Evolutionary conservation across 768 basidiomycete genomes (phyloP), one percentile per base, ranked within the genome.

Genomic region (Cystobasidium ongulense): DNA sequence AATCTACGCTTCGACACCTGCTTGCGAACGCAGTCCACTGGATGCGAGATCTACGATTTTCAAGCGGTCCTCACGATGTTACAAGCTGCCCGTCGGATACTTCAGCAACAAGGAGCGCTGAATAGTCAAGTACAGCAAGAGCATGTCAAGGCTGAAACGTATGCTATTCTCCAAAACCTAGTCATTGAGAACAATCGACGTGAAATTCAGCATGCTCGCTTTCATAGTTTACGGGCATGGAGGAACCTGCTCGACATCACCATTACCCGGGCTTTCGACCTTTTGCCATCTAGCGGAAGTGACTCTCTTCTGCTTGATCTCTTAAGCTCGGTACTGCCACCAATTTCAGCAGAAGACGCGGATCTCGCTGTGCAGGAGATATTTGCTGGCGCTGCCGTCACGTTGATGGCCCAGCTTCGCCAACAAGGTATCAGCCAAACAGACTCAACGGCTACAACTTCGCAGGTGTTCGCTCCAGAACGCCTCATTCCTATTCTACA

Each of bases 221-320:
- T 86, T 2, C 83, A 83, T 8, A 88, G 88, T 43, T 89, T 91
- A 79, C 88, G 89, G 73, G 85, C 93, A 0, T 97, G 94, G 94
- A 87, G 89, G 72, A 84, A 88, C 43, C 80, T 93, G 41, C 84
- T 98, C 65, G 91, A 95, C 82, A 87, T 92, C 80, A 86, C 88
- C 0, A 85, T 98, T 21, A 88, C 87, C 35, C 92, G 92, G 78
- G 91, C 91, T 72, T 95, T 95, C 82, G 85, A 87, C 73, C 87
- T 89, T 38, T 84, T 96, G 15, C 89, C 90, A 0, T 86, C 88
- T 75, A 90, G 92, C 73, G 87, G 86, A 29, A 86, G 91, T 29
- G 93, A 97, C 81, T 88, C 87, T 75, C 89, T 95, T 84, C 84
- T 96, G 4, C 91, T 95, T 77, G 95, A 96, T 79, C 83, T 98